phyloP scores from a whole-genome alignment of 805 yeast species.

The Debaryomyces hansenii region DNA sequence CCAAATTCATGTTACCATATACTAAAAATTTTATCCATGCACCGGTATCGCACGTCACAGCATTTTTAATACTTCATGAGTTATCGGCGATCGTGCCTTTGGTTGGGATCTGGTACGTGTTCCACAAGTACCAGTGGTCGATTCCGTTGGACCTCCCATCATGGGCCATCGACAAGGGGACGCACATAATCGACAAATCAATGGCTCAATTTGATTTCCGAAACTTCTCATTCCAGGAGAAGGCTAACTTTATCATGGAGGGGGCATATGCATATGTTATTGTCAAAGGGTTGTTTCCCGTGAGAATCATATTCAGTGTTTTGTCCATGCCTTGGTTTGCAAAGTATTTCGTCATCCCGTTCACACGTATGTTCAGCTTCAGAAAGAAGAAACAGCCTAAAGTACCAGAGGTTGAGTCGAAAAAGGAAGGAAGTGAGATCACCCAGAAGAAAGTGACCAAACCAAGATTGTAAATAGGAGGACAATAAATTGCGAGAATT shows the following conservation, averaged over 20 bases:
- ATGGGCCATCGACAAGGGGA: constrained; percentile 61
- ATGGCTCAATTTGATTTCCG: constrained; percentile 38
- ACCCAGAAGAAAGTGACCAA: constrained; percentile 28
- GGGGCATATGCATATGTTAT: constrained; percentile 77
- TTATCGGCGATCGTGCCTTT: constrained; percentile 73
- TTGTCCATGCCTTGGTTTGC: constrained; percentile 61
- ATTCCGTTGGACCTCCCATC: constrained; percentile 58
- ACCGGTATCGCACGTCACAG: constrained; percentile 59
- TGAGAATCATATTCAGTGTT: constrained; percentile 51
- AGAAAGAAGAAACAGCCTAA: constrained; percentile 6
- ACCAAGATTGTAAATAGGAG: constrained; percentile 29
- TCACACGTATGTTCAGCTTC: constrained; percentile 26
- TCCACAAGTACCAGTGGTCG: constrained; percentile 54
- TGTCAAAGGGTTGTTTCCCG: constrained; percentile 60
- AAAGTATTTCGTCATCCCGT: constrained; percentile 48
- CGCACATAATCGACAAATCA: constrained; percentile 54
- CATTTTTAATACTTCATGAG: constrained; percentile 72
- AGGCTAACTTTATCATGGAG: constrained; percentile 57
- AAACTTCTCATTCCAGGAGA: constrained; percentile 45
- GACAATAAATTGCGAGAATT: neutral
- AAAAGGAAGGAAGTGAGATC: neutral
- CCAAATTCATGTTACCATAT: constrained; percentile 50
- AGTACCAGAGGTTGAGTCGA: neutral
- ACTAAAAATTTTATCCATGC: constrained; percentile 51
- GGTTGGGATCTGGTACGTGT: constrained; percentile 63